Percentiles rank a stretch among this genome's conserved stretches.
phyloP scores from a whole-genome alignment of 257 asterid species.

The Avicennia marina region DNA sequence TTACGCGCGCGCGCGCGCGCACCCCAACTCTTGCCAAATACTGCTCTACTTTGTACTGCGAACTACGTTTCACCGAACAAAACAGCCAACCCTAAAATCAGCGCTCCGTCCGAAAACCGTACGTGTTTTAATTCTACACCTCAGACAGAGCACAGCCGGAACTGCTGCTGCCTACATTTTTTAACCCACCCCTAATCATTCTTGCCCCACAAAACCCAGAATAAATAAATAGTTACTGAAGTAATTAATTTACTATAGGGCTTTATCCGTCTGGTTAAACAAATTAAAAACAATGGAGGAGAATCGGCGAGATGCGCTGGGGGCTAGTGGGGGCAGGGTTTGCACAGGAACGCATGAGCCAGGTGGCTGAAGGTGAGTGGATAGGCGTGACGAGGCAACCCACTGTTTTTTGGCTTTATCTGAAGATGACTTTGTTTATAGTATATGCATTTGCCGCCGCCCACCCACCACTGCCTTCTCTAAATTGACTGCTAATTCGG shows the following conservation, averaged over 20 bases:
- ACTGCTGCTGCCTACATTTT: too few species aligned
- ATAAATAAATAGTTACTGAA: too few species aligned
- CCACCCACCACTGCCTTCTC: neutral
- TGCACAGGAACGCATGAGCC: neutral
- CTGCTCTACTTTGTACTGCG: neutral
- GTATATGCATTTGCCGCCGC: neutral
- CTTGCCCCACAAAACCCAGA: too few species aligned
- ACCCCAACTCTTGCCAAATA: neutral
- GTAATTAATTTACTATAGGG: too few species aligned
- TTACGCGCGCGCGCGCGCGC: neutral
- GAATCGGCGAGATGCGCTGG: neutral
- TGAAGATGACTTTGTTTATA: neutral
- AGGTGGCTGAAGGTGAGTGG: neutral
- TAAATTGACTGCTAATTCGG: neutral
- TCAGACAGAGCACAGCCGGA: too few species aligned
- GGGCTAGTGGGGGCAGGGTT: neutral
- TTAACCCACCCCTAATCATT: too few species aligned
- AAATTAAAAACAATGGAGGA: neutral
- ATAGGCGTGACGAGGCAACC: constrained; percentile 5
- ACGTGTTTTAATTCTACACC: neutral
- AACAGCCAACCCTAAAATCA: neutral
- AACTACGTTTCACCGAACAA: too few species aligned
- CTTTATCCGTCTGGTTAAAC: too few species aligned
- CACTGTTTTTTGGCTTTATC: neutral
- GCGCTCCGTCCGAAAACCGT: too few species aligned